Conservation (phyloP, 2,329 filamentous ascomycete species). For the Aureobasidium sp. region DNA sequence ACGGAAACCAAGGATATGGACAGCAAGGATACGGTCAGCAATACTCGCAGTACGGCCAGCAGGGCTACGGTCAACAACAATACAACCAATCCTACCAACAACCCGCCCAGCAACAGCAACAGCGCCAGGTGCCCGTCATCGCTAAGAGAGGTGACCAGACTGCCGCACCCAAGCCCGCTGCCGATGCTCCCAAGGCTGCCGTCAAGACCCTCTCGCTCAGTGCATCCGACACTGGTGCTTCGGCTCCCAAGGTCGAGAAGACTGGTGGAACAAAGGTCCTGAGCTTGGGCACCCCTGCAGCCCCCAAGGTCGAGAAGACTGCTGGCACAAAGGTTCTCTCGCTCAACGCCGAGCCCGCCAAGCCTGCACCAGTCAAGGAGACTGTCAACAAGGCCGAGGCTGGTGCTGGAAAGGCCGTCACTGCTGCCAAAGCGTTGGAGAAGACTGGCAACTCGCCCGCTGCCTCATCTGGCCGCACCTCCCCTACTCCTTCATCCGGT, state of each 20-base stretch:
- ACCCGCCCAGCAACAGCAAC: constrained; percentile 34
- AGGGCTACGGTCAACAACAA: constrained; percentile 23
- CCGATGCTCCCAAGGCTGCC: constrained; percentile 41
- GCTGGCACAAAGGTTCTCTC: constrained; percentile 63
- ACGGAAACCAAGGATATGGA: constrained; percentile 33
- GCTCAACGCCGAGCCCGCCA: constrained; percentile 40
- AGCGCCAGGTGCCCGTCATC: constrained; percentile 50
- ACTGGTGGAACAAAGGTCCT: constrained; percentile 58
- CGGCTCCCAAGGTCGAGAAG: constrained; percentile 47
- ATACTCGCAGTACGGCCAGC: constrained; percentile 19
- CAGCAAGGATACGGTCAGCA: constrained; percentile 19
- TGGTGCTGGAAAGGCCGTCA: constrained; percentile 73
- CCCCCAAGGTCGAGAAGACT: constrained; percentile 46
- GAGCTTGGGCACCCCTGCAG: constrained; percentile 46
- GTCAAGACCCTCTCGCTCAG: constrained; percentile 53
- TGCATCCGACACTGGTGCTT: constrained; percentile 37
- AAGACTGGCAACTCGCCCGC: constrained; percentile 66
- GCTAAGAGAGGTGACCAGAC: constrained; percentile 51
- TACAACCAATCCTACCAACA: constrained; percentile 35
- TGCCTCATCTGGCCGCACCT: constrained; percentile 58
- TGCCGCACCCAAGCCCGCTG: constrained; percentile 42
- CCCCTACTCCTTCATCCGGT: constrained; percentile 74
- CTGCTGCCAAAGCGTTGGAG: constrained; percentile 81
- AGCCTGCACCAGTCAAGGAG: constrained; percentile 34
- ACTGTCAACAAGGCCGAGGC: constrained; percentile 39